Evolutionary conservation across 352 stramenopile species (phyloP).

Genomic region (Phytopythium mirpurense): DNA sequence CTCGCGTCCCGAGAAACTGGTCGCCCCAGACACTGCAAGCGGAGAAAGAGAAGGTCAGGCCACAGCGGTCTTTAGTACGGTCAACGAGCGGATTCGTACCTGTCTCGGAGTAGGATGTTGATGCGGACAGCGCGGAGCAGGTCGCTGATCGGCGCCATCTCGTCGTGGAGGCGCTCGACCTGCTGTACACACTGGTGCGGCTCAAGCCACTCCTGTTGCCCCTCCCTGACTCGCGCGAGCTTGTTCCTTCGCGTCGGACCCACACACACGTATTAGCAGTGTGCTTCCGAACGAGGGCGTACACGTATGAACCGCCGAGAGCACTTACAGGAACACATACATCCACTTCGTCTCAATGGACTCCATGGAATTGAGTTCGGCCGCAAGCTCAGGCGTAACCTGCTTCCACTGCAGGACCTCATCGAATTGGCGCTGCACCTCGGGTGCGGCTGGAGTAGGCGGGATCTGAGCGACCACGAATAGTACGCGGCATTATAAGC

Average conservation of each 20-base stretch:
- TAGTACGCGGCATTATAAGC: neutral
- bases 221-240: slow-evolving; percentile 18
- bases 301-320: too few species aligned
- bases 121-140: slow-evolving; percentile 60
- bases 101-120: slow-evolving; percentile 46
- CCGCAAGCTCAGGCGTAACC: slow-evolving; percentile 18
- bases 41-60: slow-evolving; percentile 1
- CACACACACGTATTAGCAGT: neutral
- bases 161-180: slow-evolving; percentile 27
- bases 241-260: slow-evolving; percentile 25
- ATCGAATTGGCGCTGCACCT: slow-evolving; percentile 42
- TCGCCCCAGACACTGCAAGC: slow-evolving; percentile 41
- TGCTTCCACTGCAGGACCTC: slow-evolving; percentile 29
- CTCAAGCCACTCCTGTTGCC: slow-evolving; percentile 43
- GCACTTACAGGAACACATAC: slow-evolving; percentile 65
- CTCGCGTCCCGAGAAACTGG: slow-evolving; percentile 40
- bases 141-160: slow-evolving; percentile 31
- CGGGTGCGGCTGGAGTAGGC: slow-evolving; percentile 22
- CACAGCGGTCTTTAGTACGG: too few species aligned
- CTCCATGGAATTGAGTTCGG: slow-evolving; percentile 42
- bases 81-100: slow-evolving; percentile 16
- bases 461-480: slow-evolving; percentile 30
- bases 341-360: slow-evolving; percentile 61
- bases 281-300: too few species aligned
- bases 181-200: slow-evolving; percentile 45